Percentiles rank a stretch among this genome's conserved stretches.
phyloP scores from a whole-genome alignment of 345 rosid species.

The Corymbia maculata region DNA sequence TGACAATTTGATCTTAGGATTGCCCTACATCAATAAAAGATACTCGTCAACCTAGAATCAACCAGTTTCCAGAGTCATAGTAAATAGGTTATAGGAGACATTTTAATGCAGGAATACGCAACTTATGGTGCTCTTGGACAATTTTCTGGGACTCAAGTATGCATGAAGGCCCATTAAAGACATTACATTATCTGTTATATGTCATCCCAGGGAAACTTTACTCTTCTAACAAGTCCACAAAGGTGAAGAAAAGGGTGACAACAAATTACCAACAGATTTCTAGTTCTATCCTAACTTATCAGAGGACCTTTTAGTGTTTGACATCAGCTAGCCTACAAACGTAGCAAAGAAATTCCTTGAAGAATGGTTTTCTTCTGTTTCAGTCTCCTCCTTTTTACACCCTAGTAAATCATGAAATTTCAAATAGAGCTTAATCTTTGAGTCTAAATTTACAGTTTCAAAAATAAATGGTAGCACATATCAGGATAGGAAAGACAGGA shows the following conservation, averaged over 20 bases:
- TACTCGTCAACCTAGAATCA: not conserved
- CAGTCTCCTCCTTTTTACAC: not conserved
- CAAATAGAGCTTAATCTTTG: not conserved
- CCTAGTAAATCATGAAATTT: not conserved
- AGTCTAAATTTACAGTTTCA: not conserved
- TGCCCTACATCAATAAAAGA: conserved; percentile 1
- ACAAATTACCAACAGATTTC: not conserved
- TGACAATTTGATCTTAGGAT: conserved; percentile 21
- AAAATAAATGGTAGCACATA: not conserved
- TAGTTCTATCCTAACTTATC: not conserved
- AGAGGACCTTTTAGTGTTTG: not conserved
- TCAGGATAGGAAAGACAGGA: not conserved
- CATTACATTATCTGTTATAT: not conserved
- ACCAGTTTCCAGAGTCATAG: not conserved
- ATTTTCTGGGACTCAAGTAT: not conserved
- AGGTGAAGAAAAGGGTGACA: not conserved
- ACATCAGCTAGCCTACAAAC: not conserved
- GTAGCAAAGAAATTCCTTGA: not conserved
- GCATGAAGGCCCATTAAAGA: not conserved
- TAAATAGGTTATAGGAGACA: not conserved
- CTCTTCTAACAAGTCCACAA: not conserved
- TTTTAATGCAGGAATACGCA: not conserved
- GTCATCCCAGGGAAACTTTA: not conserved
- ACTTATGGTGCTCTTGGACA: not conserved
- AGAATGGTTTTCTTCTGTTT: not conserved